These are phyloP conservation scores for Amaranthus hypochondriacus DNA, from an alignment of 148 eudicot species.

Conservation along the genomic window DNA sequence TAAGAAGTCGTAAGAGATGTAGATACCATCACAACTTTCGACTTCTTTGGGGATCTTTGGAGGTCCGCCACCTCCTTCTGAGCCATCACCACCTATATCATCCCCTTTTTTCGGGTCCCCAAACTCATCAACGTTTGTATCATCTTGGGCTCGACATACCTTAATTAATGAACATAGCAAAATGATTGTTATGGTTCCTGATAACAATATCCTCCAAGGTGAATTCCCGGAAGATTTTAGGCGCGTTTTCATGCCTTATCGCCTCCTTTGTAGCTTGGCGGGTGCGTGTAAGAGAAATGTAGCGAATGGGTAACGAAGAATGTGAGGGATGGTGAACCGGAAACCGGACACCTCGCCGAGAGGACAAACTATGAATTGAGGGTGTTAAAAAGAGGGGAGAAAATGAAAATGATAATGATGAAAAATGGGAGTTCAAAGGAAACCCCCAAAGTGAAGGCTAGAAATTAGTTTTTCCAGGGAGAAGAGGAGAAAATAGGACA, in stretches of 20 bases:
- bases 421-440: constrained; percentile 31
- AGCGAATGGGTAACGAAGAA: neutral
- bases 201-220: constrained; percentile 22
- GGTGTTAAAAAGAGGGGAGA: neutral
- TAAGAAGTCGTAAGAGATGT: constrained; percentile 37
- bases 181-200: neutral
- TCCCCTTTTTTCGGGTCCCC: constrained; percentile 31
- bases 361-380: neutral
- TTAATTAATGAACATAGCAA: constrained; percentile 14
- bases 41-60: constrained; percentile 29
- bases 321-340: constrained; percentile 17
- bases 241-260: constrained; percentile 11
- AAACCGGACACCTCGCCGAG: constrained; percentile 23
- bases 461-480: constrained; percentile 21
- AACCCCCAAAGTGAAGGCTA: constrained; percentile 28
- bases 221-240: constrained; percentile 22
- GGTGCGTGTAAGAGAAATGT: neutral
- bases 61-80: constrained; percentile 13
- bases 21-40: constrained; percentile 47
- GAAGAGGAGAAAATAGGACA: constrained; percentile 5
- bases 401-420: constrained; percentile 3
- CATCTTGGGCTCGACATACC: constrained; percentile 16
- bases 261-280: constrained; percentile 11
- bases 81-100: constrained; percentile 7
- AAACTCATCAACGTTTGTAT: constrained; percentile 28